phyloP scores from a whole-genome alignment of 2,329 filamentous ascomycete genomes.

The Teratosphaeria epicoccoides region DNA sequence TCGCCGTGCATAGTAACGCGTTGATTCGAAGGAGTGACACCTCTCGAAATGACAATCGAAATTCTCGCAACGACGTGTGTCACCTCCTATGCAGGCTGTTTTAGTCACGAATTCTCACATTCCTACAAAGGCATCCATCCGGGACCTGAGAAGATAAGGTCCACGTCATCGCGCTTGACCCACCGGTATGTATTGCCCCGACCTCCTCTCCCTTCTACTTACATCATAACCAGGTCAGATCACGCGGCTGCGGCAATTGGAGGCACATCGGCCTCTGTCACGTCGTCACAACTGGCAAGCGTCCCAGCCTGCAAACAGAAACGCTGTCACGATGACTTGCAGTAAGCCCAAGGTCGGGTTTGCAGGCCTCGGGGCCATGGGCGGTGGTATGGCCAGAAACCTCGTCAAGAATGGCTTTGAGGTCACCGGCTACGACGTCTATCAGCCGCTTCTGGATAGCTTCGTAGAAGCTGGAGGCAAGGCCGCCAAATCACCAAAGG shows the following conservation, averaged over 20 bases:
- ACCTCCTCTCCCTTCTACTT: not conserved
- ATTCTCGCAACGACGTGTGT: no score
- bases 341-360: slow-evolving; percentile 35
- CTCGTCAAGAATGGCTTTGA: slow-evolving; percentile 56
- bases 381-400: slow-evolving; percentile 69
- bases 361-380: slow-evolving; percentile 71
- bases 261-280: not conserved
- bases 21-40: no score
- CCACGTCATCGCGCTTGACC: no score
- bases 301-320: not conserved
- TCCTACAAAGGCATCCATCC: no score
- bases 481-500: slow-evolving; percentile 48
- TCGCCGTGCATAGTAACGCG: no score
- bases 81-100: no score
- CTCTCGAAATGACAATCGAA: no score
- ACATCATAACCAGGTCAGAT: not conserved
- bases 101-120: no score
- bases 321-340: slow-evolving; percentile 7
- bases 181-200: not conserved
- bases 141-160: no score
- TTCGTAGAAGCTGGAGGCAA: slow-evolving; percentile 54
- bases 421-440: slow-evolving; percentile 64
- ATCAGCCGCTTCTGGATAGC: slow-evolving; percentile 52
- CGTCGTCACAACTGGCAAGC: not conserved
- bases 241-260: not conserved